Conservation (phyloP, 2,329 filamentous ascomycete species). For the Paramyrothecium roridum region DNA sequence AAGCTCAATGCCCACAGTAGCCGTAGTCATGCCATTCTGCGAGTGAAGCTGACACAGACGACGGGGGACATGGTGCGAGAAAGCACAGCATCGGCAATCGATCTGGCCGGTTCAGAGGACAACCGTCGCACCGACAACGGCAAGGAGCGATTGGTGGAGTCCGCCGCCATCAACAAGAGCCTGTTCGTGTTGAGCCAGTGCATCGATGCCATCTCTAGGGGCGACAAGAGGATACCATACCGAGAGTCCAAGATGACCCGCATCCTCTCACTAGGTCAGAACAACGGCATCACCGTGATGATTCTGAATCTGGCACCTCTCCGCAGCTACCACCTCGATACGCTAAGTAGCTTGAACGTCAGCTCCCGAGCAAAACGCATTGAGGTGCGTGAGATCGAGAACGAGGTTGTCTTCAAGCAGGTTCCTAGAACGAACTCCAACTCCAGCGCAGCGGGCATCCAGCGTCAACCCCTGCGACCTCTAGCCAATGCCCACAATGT, state of each 20-base stretch:
- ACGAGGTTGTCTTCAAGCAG: conserved; percentile 85
- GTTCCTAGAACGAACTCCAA: conserved; percentile 53
- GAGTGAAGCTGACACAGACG: conserved; percentile 80
- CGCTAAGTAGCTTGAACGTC: conserved; percentile 89
- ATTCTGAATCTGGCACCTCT: conserved; percentile 90
- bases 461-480: conserved; percentile 75
- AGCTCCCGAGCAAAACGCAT: conserved; percentile 95
- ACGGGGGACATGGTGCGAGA: conserved; percentile 65
- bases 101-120: conserved; percentile 92
- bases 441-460: conserved; percentile 34
- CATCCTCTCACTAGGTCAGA: conserved; percentile 87
- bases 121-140: conserved; percentile 92
- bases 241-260: conserved; percentile 97
- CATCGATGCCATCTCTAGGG: conserved; percentile 84
- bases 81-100: conserved; percentile 89
- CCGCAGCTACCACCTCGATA: conserved; percentile 91
- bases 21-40: conserved; percentile 84
- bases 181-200: conserved; percentile 93
- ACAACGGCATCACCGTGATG: conserved; percentile 95
- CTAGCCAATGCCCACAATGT: conserved; percentile 74
- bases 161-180: conserved; percentile 95
- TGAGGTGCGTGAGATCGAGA: conserved; percentile 92
- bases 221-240: conserved; percentile 79
- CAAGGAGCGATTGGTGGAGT: conserved; percentile 89
- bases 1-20: conserved; percentile 92